A percentile compares a stretch with the other conserved stretches of the same genome.
phyloP scores from a whole-genome alignment of 768 basidiomycete species.

The Pleurotus tuber-regium region DNA sequence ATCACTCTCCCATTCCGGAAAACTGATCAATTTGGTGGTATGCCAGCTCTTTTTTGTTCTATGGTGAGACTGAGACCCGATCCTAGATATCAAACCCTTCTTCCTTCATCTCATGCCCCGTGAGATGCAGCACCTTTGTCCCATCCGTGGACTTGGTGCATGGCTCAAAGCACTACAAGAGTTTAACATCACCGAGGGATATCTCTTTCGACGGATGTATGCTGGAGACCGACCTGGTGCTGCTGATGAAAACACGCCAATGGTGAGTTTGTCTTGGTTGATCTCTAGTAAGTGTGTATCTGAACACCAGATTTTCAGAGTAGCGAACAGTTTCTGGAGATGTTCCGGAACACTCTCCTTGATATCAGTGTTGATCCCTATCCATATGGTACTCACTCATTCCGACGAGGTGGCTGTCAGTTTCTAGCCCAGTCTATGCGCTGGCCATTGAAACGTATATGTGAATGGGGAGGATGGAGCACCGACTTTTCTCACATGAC shows the following conservation, averaged over 20 bases:
- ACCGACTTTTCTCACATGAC: conserved; percentile 35
- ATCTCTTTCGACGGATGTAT: conserved; percentile 30
- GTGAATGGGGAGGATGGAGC: conserved; percentile 49
- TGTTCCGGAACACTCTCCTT: conserved; percentile 37
- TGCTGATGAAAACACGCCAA: conserved; percentile 16
- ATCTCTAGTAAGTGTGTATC: too few species aligned
- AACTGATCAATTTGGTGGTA: conserved; percentile 28
- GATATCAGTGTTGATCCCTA: conserved; percentile 35
- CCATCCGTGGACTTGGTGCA: conserved; percentile 28
- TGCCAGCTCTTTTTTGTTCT: background rate
- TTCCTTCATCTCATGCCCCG: conserved; percentile 20
- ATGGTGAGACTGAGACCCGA: background rate
- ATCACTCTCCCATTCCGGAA: conserved; percentile 25
- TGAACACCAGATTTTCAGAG: conserved; percentile 24
- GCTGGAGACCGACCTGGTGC: conserved; percentile 24
- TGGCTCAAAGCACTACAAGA: conserved; percentile 22
- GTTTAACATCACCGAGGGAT: conserved; percentile 22
- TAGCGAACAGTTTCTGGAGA: conserved; percentile 33
- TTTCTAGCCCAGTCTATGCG: conserved; percentile 29
- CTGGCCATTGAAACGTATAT: conserved; percentile 36
- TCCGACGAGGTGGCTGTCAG: conserved; percentile 39
- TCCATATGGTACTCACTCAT: conserved; percentile 40
- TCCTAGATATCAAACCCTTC: conserved; percentile 29
- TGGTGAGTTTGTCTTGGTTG: too few species aligned
- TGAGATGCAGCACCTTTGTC: conserved; percentile 29